Evolutionary conservation across 2,329 filamentous ascomycete genomes (phyloP).

Genomic region (Cladophialophora immunda): DNA sequence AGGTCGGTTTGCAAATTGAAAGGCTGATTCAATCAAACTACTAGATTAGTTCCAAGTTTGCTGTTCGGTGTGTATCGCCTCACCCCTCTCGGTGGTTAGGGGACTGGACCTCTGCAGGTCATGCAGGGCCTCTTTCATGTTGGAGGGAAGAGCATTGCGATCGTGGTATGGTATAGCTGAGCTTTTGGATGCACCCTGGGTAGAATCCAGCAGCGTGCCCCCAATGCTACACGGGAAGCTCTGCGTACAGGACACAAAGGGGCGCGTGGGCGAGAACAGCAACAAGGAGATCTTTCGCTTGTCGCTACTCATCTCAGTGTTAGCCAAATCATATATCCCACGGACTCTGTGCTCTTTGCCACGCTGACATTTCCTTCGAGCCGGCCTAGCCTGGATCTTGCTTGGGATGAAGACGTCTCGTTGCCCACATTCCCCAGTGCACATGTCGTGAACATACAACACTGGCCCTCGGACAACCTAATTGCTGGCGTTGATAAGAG

Average conservation of each 20-base stretch:
- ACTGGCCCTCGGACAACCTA: too few relatives aligned
- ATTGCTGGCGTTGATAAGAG: too few relatives aligned
- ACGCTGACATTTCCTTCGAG: background rate
- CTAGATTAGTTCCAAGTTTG: background rate
- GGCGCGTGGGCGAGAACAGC: background rate
- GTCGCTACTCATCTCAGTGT: background rate
- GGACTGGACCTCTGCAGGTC: background rate
- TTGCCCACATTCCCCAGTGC: too few relatives aligned
- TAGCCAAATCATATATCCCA: background rate
- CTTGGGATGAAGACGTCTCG: too few relatives aligned
- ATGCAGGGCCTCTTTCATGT: background rate
- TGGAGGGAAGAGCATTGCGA: background rate
- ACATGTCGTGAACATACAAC: too few relatives aligned
- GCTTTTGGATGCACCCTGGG: background rate
- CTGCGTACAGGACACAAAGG: background rate
- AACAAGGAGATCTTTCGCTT: background rate
- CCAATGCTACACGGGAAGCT: background rate
- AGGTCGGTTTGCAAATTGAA: constrained; percentile 12
- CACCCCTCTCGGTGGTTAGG: background rate
- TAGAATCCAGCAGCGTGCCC: background rate
- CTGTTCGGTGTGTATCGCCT: background rate
- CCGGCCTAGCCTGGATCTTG: background rate
- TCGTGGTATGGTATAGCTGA: background rate
- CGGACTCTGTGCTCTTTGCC: background rate
- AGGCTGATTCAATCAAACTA: background rate